Percentiles rank a stretch among this genome's conserved stretches.
These are phyloP conservation scores for Aegilops bicornis DNA, from an alignment of 176 grass and related monocot genomes.

Conservation along the genomic window DNA sequence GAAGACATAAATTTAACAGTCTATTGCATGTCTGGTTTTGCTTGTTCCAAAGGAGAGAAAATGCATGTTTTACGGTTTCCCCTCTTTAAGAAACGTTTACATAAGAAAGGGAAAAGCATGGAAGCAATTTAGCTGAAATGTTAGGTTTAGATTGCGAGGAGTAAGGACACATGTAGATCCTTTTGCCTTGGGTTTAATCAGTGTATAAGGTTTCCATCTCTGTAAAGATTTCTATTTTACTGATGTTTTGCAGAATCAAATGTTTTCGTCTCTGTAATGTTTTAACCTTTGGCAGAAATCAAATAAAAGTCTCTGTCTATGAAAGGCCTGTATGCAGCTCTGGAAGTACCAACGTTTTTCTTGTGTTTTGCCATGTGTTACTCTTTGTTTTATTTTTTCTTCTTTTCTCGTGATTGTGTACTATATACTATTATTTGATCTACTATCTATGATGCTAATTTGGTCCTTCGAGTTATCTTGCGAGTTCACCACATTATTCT, in stretches of 20 bases:
- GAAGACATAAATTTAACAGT: constrained; percentile 74
- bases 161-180: constrained; percentile 68
- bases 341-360: background rate
- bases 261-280: background rate
- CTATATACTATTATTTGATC: background rate
- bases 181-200: constrained; percentile 71
- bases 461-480: background rate
- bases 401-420: background rate
- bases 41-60: constrained; percentile 38
- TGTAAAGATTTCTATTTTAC: constrained; percentile 44
- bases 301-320: background rate
- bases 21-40: constrained; percentile 21
- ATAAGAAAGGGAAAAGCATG: constrained; percentile 26
- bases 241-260: constrained; percentile 28
- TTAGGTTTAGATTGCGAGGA: constrained; percentile 65
- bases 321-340: too few relatives aligned
- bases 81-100: constrained; percentile 20
- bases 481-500: background rate
- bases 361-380: background rate
- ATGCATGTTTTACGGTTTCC: constrained; percentile 61
- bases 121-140: constrained; percentile 34
- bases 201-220: constrained; percentile 44
- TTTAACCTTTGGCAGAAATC: constrained; percentile 27
- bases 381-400: background rate
- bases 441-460: background rate